phyloP scores from a whole-genome alignment of 1,284 basidiomycete species.

The Naganishia liquefaciens region DNA sequence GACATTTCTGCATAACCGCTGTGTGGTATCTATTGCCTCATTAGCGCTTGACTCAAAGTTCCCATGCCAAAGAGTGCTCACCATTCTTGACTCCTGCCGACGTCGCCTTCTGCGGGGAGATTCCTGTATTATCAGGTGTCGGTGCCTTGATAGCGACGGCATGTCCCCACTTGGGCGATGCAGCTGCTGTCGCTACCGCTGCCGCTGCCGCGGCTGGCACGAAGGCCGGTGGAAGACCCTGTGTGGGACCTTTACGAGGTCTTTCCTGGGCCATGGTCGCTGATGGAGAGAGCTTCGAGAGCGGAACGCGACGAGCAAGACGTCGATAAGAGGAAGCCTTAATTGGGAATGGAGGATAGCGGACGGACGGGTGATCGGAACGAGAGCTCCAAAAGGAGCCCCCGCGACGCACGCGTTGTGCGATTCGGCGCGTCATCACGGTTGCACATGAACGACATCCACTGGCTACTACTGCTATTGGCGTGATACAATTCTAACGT shows the following conservation, averaged over 20 bases:
- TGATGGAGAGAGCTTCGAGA: no score
- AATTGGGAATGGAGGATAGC: background rate
- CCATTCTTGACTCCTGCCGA: background rate
- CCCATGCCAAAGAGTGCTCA: background rate
- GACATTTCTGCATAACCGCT: constrained; percentile 81
- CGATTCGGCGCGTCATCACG: background rate
- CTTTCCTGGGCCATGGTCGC: constrained; percentile 11
- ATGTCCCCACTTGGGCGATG: constrained; percentile 9
- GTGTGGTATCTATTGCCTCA: constrained; percentile 47
- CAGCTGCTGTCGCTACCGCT: background rate
- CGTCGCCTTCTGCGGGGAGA: background rate
- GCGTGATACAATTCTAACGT: no score
- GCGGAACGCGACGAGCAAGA: no score
- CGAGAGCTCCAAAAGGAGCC: background rate
- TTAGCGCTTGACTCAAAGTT: background rate
- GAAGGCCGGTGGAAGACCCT: constrained; percentile 16
- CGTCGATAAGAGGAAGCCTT: no score
- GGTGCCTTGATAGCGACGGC: constrained; percentile 24
- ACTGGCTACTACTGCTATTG: no score
- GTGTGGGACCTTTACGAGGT: constrained; percentile 5
- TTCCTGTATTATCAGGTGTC: constrained; percentile 9
- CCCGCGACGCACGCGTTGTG: background rate
- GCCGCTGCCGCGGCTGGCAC: constrained; percentile 10
- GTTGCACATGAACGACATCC: background rate
- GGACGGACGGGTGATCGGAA: background rate